phyloP scores from a whole-genome alignment of 164 flowering plant genomes.

The Stephania yunnanensis region DNA sequence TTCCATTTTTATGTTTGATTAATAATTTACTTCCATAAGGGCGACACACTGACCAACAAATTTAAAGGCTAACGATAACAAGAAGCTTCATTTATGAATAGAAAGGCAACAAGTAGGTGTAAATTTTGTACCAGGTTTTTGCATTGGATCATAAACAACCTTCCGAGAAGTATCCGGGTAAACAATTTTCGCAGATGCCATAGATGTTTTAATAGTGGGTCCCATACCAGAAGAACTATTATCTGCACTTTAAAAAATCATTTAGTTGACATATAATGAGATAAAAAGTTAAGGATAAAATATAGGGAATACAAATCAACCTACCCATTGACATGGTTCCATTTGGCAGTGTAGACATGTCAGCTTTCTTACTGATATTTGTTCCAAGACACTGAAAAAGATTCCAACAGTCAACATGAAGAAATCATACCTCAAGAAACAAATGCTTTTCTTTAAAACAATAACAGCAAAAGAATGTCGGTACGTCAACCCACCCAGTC shows the following conservation, averaged over 20 bases:
- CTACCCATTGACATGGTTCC: constrained; percentile 51
- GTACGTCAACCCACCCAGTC: neutral
- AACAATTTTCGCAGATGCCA: constrained; percentile 42
- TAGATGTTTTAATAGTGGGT: constrained; percentile 24
- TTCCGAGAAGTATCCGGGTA: constrained; percentile 68
- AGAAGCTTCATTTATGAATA: too few species aligned
- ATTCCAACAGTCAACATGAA: neutral
- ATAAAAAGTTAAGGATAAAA: constrained; percentile 6
- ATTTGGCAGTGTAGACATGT: constrained; percentile 40
- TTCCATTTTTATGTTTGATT: neutral
- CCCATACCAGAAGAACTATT: constrained; percentile 32
- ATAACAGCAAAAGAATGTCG: neutral
- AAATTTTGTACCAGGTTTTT: constrained; percentile 47
- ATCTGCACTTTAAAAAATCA: constrained; percentile 30
- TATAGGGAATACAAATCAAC: neutral
- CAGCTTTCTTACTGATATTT: constrained; percentile 56
- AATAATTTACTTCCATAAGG: neutral
- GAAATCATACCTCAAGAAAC: neutral
- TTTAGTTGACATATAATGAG: neutral
- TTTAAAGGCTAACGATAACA: too few species aligned
- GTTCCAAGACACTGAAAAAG: constrained; percentile 73
- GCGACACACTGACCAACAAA: too few species aligned
- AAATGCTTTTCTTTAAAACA: neutral
- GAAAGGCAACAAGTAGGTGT: neutral
- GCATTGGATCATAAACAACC: constrained; percentile 73